phyloP scores from a whole-genome alignment of 2,329 filamentous ascomycete genomes.

The Epichloe brachyelytri region DNA sequence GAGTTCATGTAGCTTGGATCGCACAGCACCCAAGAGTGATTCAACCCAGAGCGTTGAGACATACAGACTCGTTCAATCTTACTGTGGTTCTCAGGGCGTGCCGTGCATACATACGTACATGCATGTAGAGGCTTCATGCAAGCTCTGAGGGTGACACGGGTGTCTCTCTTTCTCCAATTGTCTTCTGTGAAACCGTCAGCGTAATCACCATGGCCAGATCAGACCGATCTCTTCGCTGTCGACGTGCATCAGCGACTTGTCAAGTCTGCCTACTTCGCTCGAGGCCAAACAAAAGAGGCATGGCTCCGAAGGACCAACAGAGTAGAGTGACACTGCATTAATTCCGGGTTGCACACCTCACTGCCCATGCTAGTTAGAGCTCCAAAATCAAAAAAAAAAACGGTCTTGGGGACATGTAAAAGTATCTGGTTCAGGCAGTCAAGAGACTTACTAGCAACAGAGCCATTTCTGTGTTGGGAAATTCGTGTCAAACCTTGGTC shows the following conservation, averaged over 20 bases:
- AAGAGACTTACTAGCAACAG: neutral
- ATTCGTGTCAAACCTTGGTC: neutral
- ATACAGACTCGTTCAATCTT: neutral
- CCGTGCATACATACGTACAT: neutral
- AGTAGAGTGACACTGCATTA: neutral
- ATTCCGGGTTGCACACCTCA: neutral
- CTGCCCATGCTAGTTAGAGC: neutral
- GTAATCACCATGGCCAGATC: neutral
- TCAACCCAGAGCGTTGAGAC: neutral
- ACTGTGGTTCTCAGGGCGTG: neutral
- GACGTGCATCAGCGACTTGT: neutral
- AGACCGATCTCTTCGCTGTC: neutral
- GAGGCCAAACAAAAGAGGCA: neutral
- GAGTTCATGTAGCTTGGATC: neutral
- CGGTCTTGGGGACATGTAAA: no score
- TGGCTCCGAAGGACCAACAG: neutral
- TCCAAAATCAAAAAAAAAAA: no score
- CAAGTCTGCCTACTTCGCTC: neutral
- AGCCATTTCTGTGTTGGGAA: neutral
- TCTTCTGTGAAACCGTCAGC: neutral
- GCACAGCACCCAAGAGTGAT: neutral
- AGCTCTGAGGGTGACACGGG: neutral
- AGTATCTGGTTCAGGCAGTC: neutral
- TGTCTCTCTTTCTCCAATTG: neutral
- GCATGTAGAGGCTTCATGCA: neutral